Conservation (phyloP, 768 basidiomycete species). For the Boletus barrowsii region DNA sequence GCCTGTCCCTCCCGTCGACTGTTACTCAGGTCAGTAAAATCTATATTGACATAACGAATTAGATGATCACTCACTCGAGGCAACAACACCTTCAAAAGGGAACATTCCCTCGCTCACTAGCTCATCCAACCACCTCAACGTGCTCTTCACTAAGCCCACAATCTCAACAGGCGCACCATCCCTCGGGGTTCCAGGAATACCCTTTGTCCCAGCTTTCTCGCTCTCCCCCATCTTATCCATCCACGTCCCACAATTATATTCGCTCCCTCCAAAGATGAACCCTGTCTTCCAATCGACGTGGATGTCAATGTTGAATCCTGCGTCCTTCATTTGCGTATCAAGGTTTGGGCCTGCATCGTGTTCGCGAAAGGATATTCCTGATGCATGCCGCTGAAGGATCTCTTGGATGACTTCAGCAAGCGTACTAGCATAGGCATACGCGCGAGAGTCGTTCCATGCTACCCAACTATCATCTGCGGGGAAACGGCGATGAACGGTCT, state of each 20-base stretch:
- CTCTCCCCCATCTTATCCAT: slow-evolving; percentile 99
- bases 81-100: slow-evolving; percentile 88
- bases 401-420: slow-evolving; percentile 97
- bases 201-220: slow-evolving; percentile 87
- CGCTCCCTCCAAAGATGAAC: slow-evolving; percentile 82
- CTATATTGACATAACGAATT: neutral
- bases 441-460: slow-evolving; percentile 79
- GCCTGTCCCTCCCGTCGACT: slow-evolving; percentile 68
- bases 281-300: slow-evolving; percentile 96
- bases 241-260: slow-evolving; percentile 89
- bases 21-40: slow-evolving; percentile 1
- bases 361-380: slow-evolving; percentile 92
- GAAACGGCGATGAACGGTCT: slow-evolving; percentile 88
- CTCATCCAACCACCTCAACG: slow-evolving; percentile 81
- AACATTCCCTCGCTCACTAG: slow-evolving; percentile 66
- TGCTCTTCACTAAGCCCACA: slow-evolving; percentile 88
- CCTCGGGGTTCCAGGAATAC: slow-evolving; percentile 91
- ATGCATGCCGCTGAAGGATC: slow-evolving; percentile 89
- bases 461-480: slow-evolving; percentile 94
- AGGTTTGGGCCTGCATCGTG: slow-evolving; percentile 95
- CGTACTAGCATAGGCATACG: slow-evolving; percentile 78
- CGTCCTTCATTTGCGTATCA: slow-evolving; percentile 94
- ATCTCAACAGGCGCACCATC: slow-evolving; percentile 97
- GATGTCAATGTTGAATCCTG: slow-evolving; percentile 92
- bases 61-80: slow-evolving; percentile 54